Evolutionary conservation across 345 rosid species (phyloP).

Genomic region (Corymbia maculata): DNA sequence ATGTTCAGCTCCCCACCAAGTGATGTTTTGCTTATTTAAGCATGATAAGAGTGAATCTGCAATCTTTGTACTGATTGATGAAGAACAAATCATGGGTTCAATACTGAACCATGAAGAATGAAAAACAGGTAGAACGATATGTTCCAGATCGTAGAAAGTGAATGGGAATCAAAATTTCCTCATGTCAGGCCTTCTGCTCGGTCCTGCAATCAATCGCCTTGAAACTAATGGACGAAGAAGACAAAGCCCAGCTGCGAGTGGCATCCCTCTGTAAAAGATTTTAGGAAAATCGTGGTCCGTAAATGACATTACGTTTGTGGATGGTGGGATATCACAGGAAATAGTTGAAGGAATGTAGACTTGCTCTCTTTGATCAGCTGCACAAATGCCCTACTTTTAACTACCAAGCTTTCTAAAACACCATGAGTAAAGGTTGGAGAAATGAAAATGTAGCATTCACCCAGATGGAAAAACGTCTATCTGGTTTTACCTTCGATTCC

Average conservation of each 20-base stretch:
- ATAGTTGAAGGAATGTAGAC: background rate
- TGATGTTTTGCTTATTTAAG: background rate
- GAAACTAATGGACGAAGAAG: too few relatives aligned
- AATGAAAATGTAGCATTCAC: background rate
- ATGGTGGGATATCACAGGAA: background rate
- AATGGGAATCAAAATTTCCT: background rate
- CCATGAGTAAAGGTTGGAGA: background rate
- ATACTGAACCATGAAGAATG: fast-evolving
- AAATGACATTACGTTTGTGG: background rate
- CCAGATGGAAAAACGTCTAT: too few relatives aligned
- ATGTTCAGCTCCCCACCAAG: background rate
- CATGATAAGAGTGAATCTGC: background rate
- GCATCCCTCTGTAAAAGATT: too few relatives aligned
- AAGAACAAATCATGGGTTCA: background rate
- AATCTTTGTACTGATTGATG: fast-evolving
- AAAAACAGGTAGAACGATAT: background rate
- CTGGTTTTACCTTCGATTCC: too few relatives aligned
- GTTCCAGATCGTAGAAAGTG: background rate
- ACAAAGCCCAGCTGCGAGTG: too few relatives aligned
- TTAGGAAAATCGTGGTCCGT: too few relatives aligned
- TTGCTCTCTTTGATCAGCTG: background rate
- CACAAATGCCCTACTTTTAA: background rate
- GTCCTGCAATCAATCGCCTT: too few relatives aligned
- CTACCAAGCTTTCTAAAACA: background rate
- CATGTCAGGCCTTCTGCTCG: too few relatives aligned